Evolutionary conservation across 176 grass and related monocot genomes (phyloP).

Genomic region (Aegilops longissima): DNA sequence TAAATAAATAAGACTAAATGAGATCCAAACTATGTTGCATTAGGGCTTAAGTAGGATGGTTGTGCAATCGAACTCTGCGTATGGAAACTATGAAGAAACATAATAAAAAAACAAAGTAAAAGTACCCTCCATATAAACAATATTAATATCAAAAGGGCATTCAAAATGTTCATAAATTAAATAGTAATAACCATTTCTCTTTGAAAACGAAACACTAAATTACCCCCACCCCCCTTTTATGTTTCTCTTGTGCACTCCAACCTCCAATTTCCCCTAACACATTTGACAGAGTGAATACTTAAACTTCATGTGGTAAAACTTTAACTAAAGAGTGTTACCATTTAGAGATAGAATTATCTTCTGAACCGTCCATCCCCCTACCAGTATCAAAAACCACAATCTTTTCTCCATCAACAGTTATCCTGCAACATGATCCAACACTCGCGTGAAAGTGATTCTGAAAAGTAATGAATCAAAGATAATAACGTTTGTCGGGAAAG

Average conservation of each 20-base stretch:
- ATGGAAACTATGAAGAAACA: not conserved
- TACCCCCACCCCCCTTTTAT: not conserved
- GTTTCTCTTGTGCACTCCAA: not conserved
- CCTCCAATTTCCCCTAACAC: not conserved
- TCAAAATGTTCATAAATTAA: slow-evolving; percentile 2
- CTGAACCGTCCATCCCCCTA: slow-evolving; percentile 57
- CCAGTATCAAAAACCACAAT: slow-evolving; percentile 57
- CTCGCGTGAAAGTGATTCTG: not conserved
- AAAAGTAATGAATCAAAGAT: not conserved
- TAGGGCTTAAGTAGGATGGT: not conserved
- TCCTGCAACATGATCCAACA: slow-evolving; percentile 41
- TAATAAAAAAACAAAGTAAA: not conserved
- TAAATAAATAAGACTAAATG: slow-evolving; percentile 12
- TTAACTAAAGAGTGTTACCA: slow-evolving; percentile 39
- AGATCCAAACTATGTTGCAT: not conserved
- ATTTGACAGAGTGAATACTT: not conserved
- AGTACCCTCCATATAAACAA: not conserved
- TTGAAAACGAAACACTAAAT: not conserved
- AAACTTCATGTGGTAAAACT: not conserved
- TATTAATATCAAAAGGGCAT: not conserved
- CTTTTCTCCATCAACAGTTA: slow-evolving; percentile 41
- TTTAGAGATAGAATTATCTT: slow-evolving; percentile 53
- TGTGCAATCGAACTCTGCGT: not conserved
- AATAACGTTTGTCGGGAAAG: not conserved
- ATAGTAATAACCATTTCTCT: not conserved